Evolutionary conservation across 2,329 filamentous ascomycete species (phyloP).

Genomic region (Penicillium sumatraense): DNA sequence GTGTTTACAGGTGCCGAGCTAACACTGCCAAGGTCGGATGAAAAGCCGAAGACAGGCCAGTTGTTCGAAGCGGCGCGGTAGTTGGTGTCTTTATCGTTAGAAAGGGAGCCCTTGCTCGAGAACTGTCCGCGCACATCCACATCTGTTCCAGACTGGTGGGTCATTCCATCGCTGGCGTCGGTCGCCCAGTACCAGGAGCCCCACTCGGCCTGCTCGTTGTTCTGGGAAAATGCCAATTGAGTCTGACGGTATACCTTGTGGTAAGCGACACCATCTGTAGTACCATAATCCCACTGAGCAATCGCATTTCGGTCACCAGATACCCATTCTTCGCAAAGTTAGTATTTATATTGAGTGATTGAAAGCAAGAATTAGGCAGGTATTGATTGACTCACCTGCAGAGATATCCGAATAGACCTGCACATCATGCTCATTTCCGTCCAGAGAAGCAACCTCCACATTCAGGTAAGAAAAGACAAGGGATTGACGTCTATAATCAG

Average conservation of each 20-base stretch:
- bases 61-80: conserved; percentile 55
- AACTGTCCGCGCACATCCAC: conserved; percentile 54
- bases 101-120: conserved; percentile 47
- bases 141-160: conserved; percentile 55
- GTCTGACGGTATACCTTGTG: conserved; percentile 60
- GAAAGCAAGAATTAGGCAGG: no score
- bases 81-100: conserved; percentile 52
- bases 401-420: conserved; percentile 76
- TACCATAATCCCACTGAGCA: conserved; percentile 66
- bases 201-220: conserved; percentile 56
- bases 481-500: conserved; percentile 70
- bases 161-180: conserved; percentile 44
- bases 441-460: conserved; percentile 64
- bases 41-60: conserved; percentile 61
- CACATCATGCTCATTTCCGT: conserved; percentile 66
- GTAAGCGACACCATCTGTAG: conserved; percentile 60
- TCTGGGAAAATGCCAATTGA: conserved; percentile 54
- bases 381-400: conserved; percentile 56
- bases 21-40: conserved; percentile 55
- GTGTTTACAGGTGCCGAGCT: conserved; percentile 39
- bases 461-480: conserved; percentile 73
- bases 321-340: conserved; percentile 65
- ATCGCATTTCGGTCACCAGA: conserved; percentile 63
- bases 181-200: conserved; percentile 61
- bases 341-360: no score